Evolutionary conservation across 305 asterid species (phyloP).

Genomic region (Fraxinus xanthoxyloides): DNA sequence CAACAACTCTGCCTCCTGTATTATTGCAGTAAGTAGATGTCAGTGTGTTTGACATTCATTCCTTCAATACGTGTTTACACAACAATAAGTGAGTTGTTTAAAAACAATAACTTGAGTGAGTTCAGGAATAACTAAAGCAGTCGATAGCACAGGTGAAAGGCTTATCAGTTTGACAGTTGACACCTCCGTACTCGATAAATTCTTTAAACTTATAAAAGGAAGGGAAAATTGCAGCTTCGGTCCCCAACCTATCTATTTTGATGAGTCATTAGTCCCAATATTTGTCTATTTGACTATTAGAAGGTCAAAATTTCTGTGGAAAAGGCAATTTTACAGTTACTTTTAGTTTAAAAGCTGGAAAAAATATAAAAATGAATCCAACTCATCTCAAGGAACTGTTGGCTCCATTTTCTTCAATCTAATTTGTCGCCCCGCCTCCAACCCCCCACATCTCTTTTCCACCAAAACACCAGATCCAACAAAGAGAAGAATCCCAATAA

Average conservation of each 20-base stretch:
- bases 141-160: not conserved
- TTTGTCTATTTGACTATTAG: not conserved
- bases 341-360: not conserved
- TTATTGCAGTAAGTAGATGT: constrained; percentile 1
- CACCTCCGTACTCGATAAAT: not conserved
- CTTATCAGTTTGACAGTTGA: not conserved
- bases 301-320: not conserved
- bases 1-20: constrained; percentile 86
- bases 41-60: not conserved
- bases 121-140: not conserved
- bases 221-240: not conserved
- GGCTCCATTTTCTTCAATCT: not conserved
- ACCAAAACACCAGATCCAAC: not conserved
- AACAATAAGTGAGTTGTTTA: not conserved
- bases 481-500: not conserved
- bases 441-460: not conserved
- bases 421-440: not conserved
- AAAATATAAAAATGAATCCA: no score
- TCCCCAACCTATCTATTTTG: not conserved
- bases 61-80: not conserved
- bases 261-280: not conserved
- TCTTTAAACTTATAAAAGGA: not conserved
- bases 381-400: not conserved
- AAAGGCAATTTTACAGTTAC: not conserved
- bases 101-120: not conserved